A percentile compares a stretch with the other conserved stretches of the same genome.
These are phyloP conservation scores for Scopulariopsis brevicaulis DNA, from an alignment of 2,329 filamentous ascomycete genomes.

Conservation along the genomic window DNA sequence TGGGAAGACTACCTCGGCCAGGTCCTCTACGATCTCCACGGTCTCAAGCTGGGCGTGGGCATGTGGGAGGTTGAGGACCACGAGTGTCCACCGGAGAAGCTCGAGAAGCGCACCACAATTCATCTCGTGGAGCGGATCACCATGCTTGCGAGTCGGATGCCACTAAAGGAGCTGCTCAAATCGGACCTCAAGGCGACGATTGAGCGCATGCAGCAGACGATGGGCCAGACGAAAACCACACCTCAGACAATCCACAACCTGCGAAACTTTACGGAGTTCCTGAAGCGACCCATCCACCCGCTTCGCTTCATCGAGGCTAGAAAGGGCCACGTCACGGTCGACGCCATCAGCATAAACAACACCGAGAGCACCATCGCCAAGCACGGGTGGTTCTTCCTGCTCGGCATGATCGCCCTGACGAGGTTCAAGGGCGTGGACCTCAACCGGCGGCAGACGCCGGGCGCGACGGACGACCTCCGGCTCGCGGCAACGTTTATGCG, in stretches of 20 bases:
- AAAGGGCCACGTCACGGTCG: constrained; percentile 63
- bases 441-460: constrained; percentile 65
- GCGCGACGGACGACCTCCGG: constrained; percentile 73
- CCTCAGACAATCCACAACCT: constrained; percentile 80
- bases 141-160: constrained; percentile 67
- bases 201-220: constrained; percentile 82
- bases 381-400: constrained; percentile 84
- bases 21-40: constrained; percentile 73
- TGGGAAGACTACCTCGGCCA: constrained; percentile 83
- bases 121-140: constrained; percentile 78
- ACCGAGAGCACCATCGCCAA: constrained; percentile 62
- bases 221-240: constrained; percentile 68
- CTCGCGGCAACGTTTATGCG: constrained; percentile 70
- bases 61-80: constrained; percentile 64
- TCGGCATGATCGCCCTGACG: constrained; percentile 78
- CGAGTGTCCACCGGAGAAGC: constrained; percentile 61
- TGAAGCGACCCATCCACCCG: constrained; percentile 78
- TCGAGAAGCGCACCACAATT: constrained; percentile 72
- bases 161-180: constrained; percentile 83
- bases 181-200: constrained; percentile 84
- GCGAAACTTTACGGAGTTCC: constrained; percentile 67
- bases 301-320: constrained; percentile 70
- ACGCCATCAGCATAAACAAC: constrained; percentile 57
- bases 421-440: constrained; percentile 64
- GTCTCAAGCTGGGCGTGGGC: constrained; percentile 62